phyloP scores from a whole-genome alignment of 2,329 filamentous ascomycete species.

The Magnaporthales sp. region DNA sequence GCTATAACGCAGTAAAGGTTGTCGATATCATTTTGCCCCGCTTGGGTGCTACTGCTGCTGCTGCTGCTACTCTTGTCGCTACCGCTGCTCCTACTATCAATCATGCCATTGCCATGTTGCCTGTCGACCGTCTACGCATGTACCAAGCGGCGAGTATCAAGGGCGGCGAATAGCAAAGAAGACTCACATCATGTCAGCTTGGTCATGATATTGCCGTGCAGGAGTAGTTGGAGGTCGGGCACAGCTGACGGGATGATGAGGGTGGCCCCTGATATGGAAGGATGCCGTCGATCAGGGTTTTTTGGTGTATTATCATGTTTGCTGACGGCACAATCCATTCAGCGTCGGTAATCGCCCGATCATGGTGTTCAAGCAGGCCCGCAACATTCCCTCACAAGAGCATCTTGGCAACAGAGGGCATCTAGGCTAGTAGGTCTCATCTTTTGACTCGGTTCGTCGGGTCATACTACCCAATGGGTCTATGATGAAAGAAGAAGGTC shows the following conservation, averaged over 20 bases:
- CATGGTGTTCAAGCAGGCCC: neutral
- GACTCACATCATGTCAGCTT: neutral
- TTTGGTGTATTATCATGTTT: neutral
- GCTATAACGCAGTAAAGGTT: neutral
- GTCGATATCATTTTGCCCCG: neutral
- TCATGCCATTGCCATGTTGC: neutral
- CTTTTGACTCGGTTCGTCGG: neutral
- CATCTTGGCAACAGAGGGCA: neutral
- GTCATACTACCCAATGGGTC: neutral
- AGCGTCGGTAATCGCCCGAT: neutral
- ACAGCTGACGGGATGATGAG: neutral
- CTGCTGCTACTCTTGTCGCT: too few relatives aligned
- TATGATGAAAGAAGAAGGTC: conserved; percentile 4
- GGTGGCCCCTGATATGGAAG: neutral
- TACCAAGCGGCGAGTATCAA: neutral
- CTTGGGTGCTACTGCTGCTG: neutral
- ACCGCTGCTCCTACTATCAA: neutral
- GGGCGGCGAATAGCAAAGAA: neutral
- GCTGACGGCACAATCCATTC: neutral
- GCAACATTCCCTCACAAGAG: neutral
- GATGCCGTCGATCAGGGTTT: neutral
- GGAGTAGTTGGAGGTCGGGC: neutral
- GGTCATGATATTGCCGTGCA: neutral
- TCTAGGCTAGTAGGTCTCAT: neutral
- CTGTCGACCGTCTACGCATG: neutral